Percentiles rank a stretch among this genome's conserved stretches.
Conservation (phyloP, 495 filamentous ascomycete genomes). For the Neurospora terricola region DNA sequence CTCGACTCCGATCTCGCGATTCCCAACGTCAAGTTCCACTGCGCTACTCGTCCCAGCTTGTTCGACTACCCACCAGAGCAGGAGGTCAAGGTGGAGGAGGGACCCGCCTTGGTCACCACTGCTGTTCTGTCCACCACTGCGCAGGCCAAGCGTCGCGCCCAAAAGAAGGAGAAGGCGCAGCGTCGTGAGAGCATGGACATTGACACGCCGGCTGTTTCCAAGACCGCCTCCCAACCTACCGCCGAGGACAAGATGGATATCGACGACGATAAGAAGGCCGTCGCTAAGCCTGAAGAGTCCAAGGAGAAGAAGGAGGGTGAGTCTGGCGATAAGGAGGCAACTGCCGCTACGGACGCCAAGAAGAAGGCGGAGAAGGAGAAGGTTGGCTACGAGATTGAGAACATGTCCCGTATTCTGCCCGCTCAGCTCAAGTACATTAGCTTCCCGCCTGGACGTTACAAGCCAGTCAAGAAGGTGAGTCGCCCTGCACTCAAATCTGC, state of each 20-base stretch:
- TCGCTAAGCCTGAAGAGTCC: conserved; percentile 52
- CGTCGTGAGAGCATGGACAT: conserved; percentile 83
- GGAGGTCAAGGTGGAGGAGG: conserved; percentile 87
- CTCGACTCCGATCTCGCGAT: conserved; percentile 90
- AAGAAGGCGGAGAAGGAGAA: conserved; percentile 95
- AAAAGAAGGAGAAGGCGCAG: conserved; percentile 60
- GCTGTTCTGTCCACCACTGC: conserved; percentile 94
- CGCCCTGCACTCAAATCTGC: conserved; percentile 8
- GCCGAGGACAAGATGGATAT: conserved; percentile 82
- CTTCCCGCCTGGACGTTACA: conserved; percentile 78
- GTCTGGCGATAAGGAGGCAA: conserved; percentile 45
- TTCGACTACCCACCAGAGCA: conserved; percentile 98
- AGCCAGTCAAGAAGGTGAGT: conserved; percentile 89
- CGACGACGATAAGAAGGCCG: conserved; percentile 51
- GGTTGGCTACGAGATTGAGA: conserved; percentile 89
- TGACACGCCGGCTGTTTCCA: conserved; percentile 69
- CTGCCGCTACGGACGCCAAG: conserved; percentile 40
- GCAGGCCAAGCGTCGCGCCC: conserved; percentile 87
- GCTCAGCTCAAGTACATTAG: conserved; percentile 91
- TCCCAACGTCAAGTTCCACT: conserved; percentile 93
- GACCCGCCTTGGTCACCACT: conserved; percentile 87
- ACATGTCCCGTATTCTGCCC: conserved; percentile 91
- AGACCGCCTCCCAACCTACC: conserved; percentile 47
- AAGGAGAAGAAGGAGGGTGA: conserved; percentile 38
- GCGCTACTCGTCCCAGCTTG: conserved; percentile 83